Conservation (phyloP, 2,329 filamentous ascomycete genomes). For the Sclerotinia glacialis region DNA sequence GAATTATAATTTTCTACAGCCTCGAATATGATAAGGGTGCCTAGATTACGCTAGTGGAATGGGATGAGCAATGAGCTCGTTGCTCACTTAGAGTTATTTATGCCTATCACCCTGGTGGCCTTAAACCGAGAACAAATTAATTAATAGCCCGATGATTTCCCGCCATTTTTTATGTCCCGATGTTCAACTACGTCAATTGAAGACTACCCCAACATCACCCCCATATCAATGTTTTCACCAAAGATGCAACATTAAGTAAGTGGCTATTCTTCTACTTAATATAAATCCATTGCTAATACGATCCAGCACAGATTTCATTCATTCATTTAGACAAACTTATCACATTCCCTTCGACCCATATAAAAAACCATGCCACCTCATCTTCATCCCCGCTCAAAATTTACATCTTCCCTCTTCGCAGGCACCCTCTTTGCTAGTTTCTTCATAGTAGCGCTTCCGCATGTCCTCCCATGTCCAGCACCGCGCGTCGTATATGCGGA, state of each 20-base stretch:
- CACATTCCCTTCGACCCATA: conserved; percentile 23
- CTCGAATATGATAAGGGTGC: conserved; percentile 25
- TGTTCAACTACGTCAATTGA: background rate
- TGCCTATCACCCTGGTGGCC: background rate
- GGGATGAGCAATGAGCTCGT: no score
- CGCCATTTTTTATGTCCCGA: background rate
- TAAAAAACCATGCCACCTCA: conserved; percentile 66
- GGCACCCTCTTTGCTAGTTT: conserved; percentile 89
- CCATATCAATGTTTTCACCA: background rate
- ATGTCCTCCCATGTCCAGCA: conserved; percentile 87
- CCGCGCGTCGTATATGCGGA: conserved; percentile 74
- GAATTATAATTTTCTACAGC: conserved; percentile 24
- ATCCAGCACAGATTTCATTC: background rate
- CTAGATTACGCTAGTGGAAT: conserved; percentile 6
- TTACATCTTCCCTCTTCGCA: conserved; percentile 91
- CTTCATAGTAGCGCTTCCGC: conserved; percentile 85
- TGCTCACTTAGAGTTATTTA: no score
- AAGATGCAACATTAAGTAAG: conserved; percentile 1
- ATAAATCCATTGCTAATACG: background rate
- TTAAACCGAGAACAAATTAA: background rate
- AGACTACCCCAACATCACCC: background rate
- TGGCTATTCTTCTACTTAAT: no score
- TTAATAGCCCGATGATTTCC: background rate
- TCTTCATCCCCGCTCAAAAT: conserved; percentile 88
- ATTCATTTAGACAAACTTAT: conserved; percentile 19